Evolutionary conservation across 495 filamentous ascomycete species (phyloP).

Genomic region (Ramalina intermedia): DNA sequence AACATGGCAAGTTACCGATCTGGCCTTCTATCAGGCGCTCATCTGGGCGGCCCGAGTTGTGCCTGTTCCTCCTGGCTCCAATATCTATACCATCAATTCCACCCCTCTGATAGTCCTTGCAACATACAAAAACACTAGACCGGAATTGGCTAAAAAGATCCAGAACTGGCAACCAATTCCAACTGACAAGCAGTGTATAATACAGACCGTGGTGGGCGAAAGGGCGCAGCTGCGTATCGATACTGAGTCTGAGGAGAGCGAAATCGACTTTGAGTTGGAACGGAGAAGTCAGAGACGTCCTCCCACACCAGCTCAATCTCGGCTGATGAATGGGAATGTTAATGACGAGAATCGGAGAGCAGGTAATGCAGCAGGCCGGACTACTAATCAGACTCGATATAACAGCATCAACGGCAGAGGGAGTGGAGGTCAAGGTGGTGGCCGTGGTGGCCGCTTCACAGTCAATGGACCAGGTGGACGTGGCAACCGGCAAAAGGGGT

Average conservation of each 20-base stretch:
- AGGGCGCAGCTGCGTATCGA: constrained; percentile 73
- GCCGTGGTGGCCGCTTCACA: constrained; percentile 31
- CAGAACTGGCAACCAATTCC: constrained; percentile 70
- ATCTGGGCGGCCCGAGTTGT: constrained; percentile 75
- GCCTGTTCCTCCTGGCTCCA: constrained; percentile 49
- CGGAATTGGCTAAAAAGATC: constrained; percentile 69
- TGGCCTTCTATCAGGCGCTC: constrained; percentile 56
- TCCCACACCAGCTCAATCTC: constrained; percentile 18
- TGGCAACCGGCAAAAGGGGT: constrained; percentile 17
- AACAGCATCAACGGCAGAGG: constrained; percentile 10
- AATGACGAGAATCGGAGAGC: constrained; percentile 15
- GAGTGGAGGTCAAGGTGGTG: constrained; percentile 31
- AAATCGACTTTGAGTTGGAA: constrained; percentile 41
- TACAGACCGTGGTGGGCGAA: constrained; percentile 75
- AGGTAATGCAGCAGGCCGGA: constrained; percentile 14
- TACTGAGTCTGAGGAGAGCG: constrained; percentile 42
- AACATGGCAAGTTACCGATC: constrained; percentile 68
- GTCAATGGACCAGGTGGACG: constrained; percentile 25
- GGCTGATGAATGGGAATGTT: constrained; percentile 10
- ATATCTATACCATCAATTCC: constrained; percentile 59
- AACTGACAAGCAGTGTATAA: constrained; percentile 46
- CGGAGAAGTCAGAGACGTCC: constrained; percentile 43
- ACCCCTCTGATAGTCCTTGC: constrained; percentile 65
- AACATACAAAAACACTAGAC: constrained; percentile 53
- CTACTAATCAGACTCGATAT: constrained; percentile 24